A percentile compares a stretch with the other conserved stretches of the same genome.
phyloP scores from a whole-genome alignment of 352 stramenopile genomes.

The Phytophthora europaea region DNA sequence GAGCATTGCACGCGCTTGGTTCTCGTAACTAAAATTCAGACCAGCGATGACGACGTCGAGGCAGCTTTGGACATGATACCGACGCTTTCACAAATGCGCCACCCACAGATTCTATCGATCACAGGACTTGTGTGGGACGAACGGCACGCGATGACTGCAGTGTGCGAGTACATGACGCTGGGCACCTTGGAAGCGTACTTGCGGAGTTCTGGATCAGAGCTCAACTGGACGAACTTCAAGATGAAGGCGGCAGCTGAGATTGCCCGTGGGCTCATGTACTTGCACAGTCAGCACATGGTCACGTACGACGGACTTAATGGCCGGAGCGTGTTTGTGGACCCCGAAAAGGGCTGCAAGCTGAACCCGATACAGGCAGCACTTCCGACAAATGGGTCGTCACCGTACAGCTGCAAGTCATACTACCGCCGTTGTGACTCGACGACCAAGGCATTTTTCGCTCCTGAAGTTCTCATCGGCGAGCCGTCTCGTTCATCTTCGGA shows the following conservation, averaged over 20 bases:
- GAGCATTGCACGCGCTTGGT: slow-evolving; percentile 62
- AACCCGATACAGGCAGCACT: slow-evolving; percentile 80
- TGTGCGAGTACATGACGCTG: slow-evolving; percentile 79
- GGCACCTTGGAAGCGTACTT: slow-evolving; percentile 76
- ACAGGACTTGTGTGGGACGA: slow-evolving; percentile 74
- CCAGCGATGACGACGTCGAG: slow-evolving; percentile 69
- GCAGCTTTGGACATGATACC: slow-evolving; percentile 65
- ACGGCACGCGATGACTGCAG: slow-evolving; percentile 62
- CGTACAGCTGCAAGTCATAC: slow-evolving; percentile 42
- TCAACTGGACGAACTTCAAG: slow-evolving; percentile 86
- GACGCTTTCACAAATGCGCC: slow-evolving; percentile 71
- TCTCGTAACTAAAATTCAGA: slow-evolving; percentile 63
- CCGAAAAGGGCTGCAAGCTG: slow-evolving; percentile 79
- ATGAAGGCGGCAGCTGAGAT: slow-evolving; percentile 77
- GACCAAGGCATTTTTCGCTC: slow-evolving; percentile 58
- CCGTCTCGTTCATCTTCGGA: slow-evolving; percentile 58
- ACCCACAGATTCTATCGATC: slow-evolving; percentile 73
- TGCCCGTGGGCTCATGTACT: slow-evolving; percentile 75
- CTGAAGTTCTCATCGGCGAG: slow-evolving; percentile 65
- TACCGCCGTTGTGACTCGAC: slow-evolving; percentile 41
- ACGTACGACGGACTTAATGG: slow-evolving; percentile 81
- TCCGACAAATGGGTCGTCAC: slow-evolving; percentile 45
- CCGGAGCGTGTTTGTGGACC: slow-evolving; percentile 78
- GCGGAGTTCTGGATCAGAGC: slow-evolving; percentile 34
- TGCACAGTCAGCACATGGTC: slow-evolving; percentile 77